Evolutionary conservation across 139 green algal species (phyloP).

Genomic region (Coccomyxa sp.): DNA sequence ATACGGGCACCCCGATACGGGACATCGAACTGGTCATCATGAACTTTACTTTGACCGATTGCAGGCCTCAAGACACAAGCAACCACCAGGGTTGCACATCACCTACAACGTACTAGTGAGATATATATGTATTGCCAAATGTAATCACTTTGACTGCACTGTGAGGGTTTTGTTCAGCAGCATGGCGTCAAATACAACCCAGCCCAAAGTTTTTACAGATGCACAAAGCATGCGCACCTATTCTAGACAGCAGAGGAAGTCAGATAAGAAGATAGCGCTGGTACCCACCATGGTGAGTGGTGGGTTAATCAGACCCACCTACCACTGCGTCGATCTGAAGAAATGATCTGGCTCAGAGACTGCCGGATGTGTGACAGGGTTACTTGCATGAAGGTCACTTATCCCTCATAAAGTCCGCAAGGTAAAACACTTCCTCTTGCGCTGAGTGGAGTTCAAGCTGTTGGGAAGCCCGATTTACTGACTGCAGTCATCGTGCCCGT

Average conservation of each 20-base stretch:
- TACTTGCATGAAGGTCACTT: conserved; percentile 94
- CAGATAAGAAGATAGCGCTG: conserved; percentile 72
- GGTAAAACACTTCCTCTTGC: conserved; percentile 20
- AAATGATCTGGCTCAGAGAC: not conserved
- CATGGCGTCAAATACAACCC: too few species aligned
- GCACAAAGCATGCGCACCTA: conserved; percentile 70
- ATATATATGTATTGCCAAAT: too few species aligned
- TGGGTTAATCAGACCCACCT: not conserved
- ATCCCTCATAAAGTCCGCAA: conserved; percentile 71
- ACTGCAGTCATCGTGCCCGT: not conserved
- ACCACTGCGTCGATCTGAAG: not conserved
- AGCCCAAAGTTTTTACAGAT: conserved; percentile 17
- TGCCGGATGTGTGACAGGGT: conserved; percentile 51
- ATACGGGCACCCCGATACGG: too few species aligned
- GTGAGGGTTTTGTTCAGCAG: too few species aligned
- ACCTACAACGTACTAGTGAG: too few species aligned
- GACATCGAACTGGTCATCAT: too few species aligned
- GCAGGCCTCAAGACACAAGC: too few species aligned
- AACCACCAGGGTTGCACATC: too few species aligned
- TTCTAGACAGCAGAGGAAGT: conserved; percentile 43
- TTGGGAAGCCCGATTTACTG: not conserved
- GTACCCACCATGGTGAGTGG: conserved; percentile 93
- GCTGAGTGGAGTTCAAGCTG: too few species aligned
- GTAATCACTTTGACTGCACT: too few species aligned
- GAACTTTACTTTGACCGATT: too few species aligned